Conservation (phyloP, 495 filamentous ascomycete species). For the Penicillium silybi region DNA sequence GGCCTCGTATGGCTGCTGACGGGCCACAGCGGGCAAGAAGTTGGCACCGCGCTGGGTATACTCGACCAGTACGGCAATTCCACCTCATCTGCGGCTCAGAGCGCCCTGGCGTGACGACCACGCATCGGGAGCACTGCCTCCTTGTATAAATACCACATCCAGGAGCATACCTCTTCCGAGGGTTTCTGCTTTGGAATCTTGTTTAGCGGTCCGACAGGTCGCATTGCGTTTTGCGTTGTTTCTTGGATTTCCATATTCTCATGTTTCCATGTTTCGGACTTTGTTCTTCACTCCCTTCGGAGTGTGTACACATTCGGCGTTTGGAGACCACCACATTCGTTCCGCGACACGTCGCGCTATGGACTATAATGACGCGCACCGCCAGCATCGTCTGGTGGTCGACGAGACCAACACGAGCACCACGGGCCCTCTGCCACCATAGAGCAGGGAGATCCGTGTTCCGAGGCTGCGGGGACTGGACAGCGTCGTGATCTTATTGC, state of each 20-base stretch:
- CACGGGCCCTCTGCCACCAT: conserved; percentile 1
- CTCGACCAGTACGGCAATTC: conserved; percentile 24
- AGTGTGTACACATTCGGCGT: conserved; percentile 2
- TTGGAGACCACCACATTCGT: conserved; percentile 10
- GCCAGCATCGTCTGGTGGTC: conserved; percentile 4
- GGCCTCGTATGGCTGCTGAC: conserved; percentile 41
- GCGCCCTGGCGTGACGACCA: conserved; percentile 6
- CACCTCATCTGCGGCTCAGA: conserved; percentile 16
- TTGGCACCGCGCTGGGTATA: conserved; percentile 27
- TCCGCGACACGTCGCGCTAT: conserved; percentile 2
- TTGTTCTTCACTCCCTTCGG: not conserved
- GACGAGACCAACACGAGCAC: conserved; percentile 16
- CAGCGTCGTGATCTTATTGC: conserved; percentile 7
- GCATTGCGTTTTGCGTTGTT: not conserved
- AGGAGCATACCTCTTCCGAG: not conserved
- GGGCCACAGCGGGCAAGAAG: conserved; percentile 33
- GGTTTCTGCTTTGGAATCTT: not conserved
- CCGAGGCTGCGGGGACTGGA: not conserved
- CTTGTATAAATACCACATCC: not conserved
- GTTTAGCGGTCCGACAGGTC: not conserved
- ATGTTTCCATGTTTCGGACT: not conserved
- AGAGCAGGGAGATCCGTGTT: not conserved
- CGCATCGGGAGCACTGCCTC: not conserved
- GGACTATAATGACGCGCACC: conserved; percentile 11
- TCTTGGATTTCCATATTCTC: not conserved